Evolutionary conservation across 2,329 filamentous ascomycete species (phyloP), one percentile per base, ranked within the genome.

Genomic region (Mollisia scopiformis): DNA sequence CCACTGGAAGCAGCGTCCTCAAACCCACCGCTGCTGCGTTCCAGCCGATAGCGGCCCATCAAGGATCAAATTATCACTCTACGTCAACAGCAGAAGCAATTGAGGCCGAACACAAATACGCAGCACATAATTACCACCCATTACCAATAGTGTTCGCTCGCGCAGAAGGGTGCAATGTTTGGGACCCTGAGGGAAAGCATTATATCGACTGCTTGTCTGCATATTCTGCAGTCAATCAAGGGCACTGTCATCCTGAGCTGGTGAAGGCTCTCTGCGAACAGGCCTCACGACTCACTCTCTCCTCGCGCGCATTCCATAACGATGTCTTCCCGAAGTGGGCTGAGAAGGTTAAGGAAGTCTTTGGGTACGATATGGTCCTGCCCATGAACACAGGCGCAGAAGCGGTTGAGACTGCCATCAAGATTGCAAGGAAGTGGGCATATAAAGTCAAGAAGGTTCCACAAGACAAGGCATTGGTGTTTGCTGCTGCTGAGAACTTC

Each of bases 371-470:
- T 77, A 97, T 97, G 94, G 92, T 97, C 33, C 79, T 98, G 76
- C 94, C 94, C 67, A 97, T 98, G 93, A 97, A 97, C 82, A 98
- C 94, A 1, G 94, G 94, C 61, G 94, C 94, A 23, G 94, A 98
- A 79, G 94, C 94, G 8, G 93, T 97, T 35, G 94, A 98, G 83
- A 97, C 94, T 0, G 93, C 90, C 13, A 88, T 98, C 79, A 98
- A 98, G 84, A 88, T 98, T 78, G 94, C 94, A 61, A 85, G 94
- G 68, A 98, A 98, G 79, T 98, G 94, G 94, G 93, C 93, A 5
- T 97, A 97, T 84, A 97, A 97, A 80, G 88, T 91, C 75, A 97
- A 98, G 84, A 88, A 89, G 23, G 94, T 98, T 64, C 88, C 92
- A 6, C 82, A 91, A 75, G 88, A 90, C 74, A 87, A 95, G 81